Evolutionary conservation across 2,329 filamentous ascomycete genomes (phyloP).

Genomic region (Phyllosticta citriasiana): DNA sequence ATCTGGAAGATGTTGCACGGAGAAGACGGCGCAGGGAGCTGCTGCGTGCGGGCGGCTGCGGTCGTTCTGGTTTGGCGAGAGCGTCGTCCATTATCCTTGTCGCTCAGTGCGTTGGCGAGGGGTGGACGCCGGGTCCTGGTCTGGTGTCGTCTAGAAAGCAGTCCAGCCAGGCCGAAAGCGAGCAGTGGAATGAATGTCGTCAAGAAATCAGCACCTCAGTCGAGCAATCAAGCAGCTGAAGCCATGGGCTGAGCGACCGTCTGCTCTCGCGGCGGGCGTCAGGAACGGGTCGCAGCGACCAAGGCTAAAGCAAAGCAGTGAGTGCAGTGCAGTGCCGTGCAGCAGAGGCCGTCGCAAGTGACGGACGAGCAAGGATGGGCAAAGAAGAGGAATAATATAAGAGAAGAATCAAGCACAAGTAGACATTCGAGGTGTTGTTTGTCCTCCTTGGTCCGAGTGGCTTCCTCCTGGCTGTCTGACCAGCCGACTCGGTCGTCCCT

Average conservation of each 20-base stretch:
- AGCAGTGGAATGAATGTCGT: not conserved
- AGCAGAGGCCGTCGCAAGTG: not conserved
- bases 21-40: not conserved
- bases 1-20: not conserved
- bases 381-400: not conserved
- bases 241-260: not conserved
- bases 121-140: not conserved
- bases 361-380: not conserved
- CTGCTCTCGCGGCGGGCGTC: not conserved
- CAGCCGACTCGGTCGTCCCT: no score
- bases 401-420: not conserved
- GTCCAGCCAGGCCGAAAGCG: not conserved
- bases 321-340: not conserved
- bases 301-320: not conserved
- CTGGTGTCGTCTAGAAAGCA: not conserved
- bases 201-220: not conserved
- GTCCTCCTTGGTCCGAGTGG: no score
- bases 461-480: no score
- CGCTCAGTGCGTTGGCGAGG: not conserved
- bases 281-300: not conserved
- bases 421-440: no score
- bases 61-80: not conserved
- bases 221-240: not conserved
- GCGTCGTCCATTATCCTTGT: not conserved
- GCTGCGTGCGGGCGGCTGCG: not conserved